phyloP scores from a whole-genome alignment of 2,329 filamentous ascomycete genomes.

The Hypomyces perniciosus region DNA sequence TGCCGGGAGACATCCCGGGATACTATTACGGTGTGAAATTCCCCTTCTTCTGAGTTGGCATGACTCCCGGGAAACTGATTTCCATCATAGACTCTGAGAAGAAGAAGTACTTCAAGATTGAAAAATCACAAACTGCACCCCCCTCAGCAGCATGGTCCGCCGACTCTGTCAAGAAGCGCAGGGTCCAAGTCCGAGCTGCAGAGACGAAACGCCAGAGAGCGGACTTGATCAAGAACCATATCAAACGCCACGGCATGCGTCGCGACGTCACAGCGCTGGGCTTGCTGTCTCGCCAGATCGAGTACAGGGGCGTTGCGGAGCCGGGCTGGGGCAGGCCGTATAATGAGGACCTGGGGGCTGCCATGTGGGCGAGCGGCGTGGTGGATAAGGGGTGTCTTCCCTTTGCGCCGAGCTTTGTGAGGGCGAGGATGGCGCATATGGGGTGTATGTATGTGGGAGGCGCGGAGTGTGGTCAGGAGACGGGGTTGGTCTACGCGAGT shows the following conservation, averaged over 20 bases:
- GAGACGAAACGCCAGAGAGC: conserved; percentile 21
- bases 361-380: conserved; percentile 35
- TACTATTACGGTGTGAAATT: conserved; percentile 45
- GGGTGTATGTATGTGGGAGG: conserved; percentile 35
- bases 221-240: conserved; percentile 30
- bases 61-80: not conserved
- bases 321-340: conserved; percentile 18
- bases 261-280: conserved; percentile 28
- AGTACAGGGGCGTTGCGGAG: conserved; percentile 13
- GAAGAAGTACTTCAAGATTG: conserved; percentile 63
- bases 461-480: conserved; percentile 32
- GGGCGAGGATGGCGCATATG: conserved; percentile 27
- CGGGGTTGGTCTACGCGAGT: conserved; percentile 41
- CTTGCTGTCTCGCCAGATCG: conserved; percentile 24
- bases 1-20: conserved; percentile 41
- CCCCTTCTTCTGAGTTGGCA: conserved; percentile 1
- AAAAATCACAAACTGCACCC: conserved; percentile 50
- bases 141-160: conserved; percentile 47
- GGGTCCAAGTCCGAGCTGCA: conserved; percentile 35
- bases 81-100: conserved; percentile 44
- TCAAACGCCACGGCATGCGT: conserved; percentile 31
- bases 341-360: conserved; percentile 23
- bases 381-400: conserved; percentile 35
- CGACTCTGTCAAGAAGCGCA: conserved; percentile 53
- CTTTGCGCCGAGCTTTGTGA: conserved; percentile 26